phyloP scores from a whole-genome alignment of 2,329 filamentous ascomycete species.

The Bipolaris bicolor region DNA sequence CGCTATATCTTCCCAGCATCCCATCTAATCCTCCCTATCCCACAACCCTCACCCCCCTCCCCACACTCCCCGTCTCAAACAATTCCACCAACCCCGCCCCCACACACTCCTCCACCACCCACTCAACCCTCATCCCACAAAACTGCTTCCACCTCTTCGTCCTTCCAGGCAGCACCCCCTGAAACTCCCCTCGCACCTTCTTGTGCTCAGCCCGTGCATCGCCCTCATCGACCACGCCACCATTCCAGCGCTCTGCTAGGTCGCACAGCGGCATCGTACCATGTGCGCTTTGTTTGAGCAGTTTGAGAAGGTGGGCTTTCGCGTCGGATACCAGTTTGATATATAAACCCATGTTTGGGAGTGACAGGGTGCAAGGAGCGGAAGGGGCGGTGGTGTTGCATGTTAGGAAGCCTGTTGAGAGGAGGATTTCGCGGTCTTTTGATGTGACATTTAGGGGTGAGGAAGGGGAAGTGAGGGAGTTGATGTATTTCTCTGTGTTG shows the following conservation, averaged over 20 bases:
- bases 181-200: conserved; percentile 61
- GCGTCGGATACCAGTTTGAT: conserved; percentile 69
- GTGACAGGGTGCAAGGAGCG: conserved; percentile 60
- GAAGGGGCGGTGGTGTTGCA: background rate
- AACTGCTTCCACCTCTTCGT: conserved; percentile 75
- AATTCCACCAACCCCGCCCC: conserved; percentile 73
- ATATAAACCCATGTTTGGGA: conserved; percentile 71
- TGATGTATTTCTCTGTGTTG: conserved; percentile 55
- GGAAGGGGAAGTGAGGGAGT: conserved; percentile 25
- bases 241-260: conserved; percentile 73
- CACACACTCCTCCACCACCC: conserved; percentile 73
- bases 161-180: conserved; percentile 63
- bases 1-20: no score
- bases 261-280: conserved; percentile 66
- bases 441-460: conserved; percentile 32
- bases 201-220: conserved; percentile 57
- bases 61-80: conserved; percentile 78
- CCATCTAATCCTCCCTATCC: no score
- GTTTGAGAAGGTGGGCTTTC: conserved; percentile 65
- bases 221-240: conserved; percentile 62
- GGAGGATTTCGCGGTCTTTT: no score
- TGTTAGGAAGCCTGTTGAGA: no score
- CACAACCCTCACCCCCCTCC: conserved; percentile 61
- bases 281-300: conserved; percentile 66
- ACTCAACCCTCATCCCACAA: conserved; percentile 72